Evolutionary conservation across 164 flowering plant genomes (phyloP).

Genomic region (Kingdonia uniflora): DNA sequence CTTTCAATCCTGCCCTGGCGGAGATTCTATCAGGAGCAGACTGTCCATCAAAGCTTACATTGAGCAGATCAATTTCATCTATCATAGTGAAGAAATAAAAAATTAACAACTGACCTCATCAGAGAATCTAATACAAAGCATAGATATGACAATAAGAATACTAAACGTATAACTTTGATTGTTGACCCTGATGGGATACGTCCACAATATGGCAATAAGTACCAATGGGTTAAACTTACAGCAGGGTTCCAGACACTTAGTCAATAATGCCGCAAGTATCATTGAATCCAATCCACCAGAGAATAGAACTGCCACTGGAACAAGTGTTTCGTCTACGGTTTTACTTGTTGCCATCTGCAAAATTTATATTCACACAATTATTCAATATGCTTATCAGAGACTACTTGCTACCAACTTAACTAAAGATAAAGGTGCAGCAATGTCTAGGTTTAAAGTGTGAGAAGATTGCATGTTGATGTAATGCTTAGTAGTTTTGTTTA

Average conservation of each 20-base stretch:
- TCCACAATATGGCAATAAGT: too few species aligned
- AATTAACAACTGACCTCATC: slow-evolving; percentile 7
- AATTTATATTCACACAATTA: slow-evolving; percentile 3
- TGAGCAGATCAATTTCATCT: slow-evolving; percentile 92
- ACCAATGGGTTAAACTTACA: slow-evolving; percentile 39
- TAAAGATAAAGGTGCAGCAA: too few species aligned
- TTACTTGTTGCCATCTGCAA: slow-evolving; percentile 9
- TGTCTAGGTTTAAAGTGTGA: too few species aligned
- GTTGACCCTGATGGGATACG: too few species aligned
- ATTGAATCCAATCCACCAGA: slow-evolving; percentile 98
- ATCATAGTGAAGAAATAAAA: slow-evolving; percentile 14
- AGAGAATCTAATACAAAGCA: neutral
- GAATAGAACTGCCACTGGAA: slow-evolving; percentile 85
- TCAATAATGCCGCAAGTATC: slow-evolving; percentile 85
- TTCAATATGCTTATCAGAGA: too few species aligned
- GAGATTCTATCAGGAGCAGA: slow-evolving; percentile 95
- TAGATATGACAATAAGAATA: neutral
- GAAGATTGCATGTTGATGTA: too few species aligned
- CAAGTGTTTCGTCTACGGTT: slow-evolving; percentile 16
- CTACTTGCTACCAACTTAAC: too few species aligned
- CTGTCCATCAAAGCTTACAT: slow-evolving; percentile 90
- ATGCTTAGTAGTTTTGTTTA: too few species aligned
- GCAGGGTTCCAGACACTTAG: slow-evolving; percentile 51
- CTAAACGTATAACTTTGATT: too few species aligned
- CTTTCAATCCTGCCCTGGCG: slow-evolving; percentile 65